phyloP scores from a whole-genome alignment of 2,329 filamentous ascomycete genomes.

The Bimuria novae-zelandiae region DNA sequence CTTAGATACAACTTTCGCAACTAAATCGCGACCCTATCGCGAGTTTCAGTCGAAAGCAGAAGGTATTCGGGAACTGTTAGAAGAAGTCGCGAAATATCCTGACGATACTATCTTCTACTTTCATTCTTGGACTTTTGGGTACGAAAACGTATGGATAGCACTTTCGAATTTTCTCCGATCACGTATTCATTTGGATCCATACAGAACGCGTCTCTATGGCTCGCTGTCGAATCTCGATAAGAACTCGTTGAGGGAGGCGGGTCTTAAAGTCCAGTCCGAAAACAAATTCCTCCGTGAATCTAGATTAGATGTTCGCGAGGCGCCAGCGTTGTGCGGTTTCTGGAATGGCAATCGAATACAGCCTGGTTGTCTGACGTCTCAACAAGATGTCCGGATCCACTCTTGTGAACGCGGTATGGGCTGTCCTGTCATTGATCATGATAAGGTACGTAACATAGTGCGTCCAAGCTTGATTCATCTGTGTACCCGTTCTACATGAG shows the following conservation, averaged over 20 bases:
- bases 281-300: slow-evolving; percentile 33
- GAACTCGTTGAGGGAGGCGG: slow-evolving; percentile 33
- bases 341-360: slow-evolving; percentile 72
- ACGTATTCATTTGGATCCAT: slow-evolving; percentile 80
- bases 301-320: slow-evolving; percentile 58
- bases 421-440: slow-evolving; percentile 58
- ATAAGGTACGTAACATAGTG: slow-evolving; percentile 23
- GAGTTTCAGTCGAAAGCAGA: slow-evolving; percentile 70
- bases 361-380: slow-evolving; percentile 71
- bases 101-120: slow-evolving; percentile 79
- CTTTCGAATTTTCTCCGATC: slow-evolving; percentile 72
- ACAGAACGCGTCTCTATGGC: slow-evolving; percentile 74
- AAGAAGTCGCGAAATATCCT: slow-evolving; percentile 70
- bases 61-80: slow-evolving; percentile 74
- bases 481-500: not conserved
- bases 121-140: slow-evolving; percentile 88
- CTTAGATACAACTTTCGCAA: slow-evolving; percentile 81
- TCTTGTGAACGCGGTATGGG: slow-evolving; percentile 79
- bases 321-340: slow-evolving; percentile 72
- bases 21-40: slow-evolving; percentile 53
- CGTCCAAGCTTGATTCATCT: not conserved
- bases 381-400: slow-evolving; percentile 70
- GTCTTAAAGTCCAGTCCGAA: slow-evolving; percentile 41
- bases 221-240: slow-evolving; percentile 53
- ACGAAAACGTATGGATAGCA: slow-evolving; percentile 90